Evolutionary conservation across 2,329 filamentous ascomycete species (phyloP).

Genomic region (Talaromyces sp.): DNA sequence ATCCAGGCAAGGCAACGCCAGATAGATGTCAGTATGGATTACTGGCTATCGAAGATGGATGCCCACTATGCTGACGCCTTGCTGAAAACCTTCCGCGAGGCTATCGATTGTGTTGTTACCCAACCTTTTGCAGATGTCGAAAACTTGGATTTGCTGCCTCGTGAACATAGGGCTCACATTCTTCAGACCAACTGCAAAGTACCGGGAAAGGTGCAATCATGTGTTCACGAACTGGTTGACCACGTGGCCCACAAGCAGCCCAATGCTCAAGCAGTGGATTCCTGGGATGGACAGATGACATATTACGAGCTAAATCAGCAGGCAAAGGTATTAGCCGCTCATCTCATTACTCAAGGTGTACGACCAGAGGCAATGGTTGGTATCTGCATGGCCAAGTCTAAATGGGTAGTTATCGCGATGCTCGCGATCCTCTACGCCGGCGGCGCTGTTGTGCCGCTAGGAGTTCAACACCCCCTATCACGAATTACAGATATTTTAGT

Average conservation of each 20-base stretch:
- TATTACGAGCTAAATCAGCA: neutral
- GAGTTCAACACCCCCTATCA: neutral
- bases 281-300: neutral
- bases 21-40: neutral
- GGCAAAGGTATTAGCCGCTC: neutral
- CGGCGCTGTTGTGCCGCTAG: neutral
- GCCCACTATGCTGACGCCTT: neutral
- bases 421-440: constrained; percentile 8
- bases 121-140: constrained; percentile 36
- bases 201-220: neutral
- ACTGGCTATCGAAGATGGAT: neutral
- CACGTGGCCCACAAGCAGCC: neutral
- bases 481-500: neutral
- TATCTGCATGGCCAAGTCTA: constrained; percentile 13
- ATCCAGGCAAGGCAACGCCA: neutral
- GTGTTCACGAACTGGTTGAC: neutral
- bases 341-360: neutral
- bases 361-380: constrained; percentile 37
- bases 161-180: neutral
- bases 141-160: neutral
- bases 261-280: neutral
- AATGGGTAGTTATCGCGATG: constrained; percentile 12
- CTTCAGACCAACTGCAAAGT: neutral
- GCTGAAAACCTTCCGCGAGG: neutral
- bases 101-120: neutral